These are phyloP conservation scores for Kwoniella mangroviensis DNA, from an alignment of 768 basidiomycete species.

Conservation along the genomic window DNA sequence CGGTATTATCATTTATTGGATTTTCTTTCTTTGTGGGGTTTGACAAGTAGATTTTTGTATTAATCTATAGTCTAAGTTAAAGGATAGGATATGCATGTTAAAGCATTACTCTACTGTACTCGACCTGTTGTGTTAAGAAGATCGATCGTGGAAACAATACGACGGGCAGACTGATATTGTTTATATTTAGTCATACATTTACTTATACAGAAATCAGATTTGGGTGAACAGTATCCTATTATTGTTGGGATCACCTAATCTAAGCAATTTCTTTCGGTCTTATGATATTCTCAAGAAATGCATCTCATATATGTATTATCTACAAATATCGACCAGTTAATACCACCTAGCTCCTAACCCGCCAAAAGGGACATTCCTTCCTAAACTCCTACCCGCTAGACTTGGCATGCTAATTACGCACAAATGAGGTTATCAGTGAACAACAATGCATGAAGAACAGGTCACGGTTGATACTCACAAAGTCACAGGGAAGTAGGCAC, in stretches of 20 bases:
- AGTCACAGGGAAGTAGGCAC: conserved; percentile 33
- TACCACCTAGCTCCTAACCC: conserved; percentile 20
- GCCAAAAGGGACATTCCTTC: conserved; percentile 17
- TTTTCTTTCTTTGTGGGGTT: not conserved
- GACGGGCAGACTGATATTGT: too few species aligned
- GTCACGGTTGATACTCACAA: conserved; percentile 30
- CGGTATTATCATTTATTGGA: not conserved
- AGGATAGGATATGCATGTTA: not conserved
- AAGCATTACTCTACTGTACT: not conserved
- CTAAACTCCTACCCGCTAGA: conserved; percentile 12
- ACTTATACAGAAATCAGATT: too few species aligned
- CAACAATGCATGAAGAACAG: not conserved
- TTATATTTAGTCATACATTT: too few species aligned
- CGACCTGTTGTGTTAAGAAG: too few species aligned
- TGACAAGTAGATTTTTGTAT: not conserved
- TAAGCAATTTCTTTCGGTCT: too few species aligned
- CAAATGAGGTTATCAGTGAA: not conserved
- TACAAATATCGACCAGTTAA: not conserved
- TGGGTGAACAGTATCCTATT: too few species aligned
- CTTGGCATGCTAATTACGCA: conserved; percentile 8
- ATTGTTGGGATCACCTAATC: too few species aligned
- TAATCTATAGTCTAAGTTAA: not conserved
- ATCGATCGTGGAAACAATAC: too few species aligned
- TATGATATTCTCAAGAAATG: not conserved
- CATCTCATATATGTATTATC: conserved; percentile 7